phyloP scores from a whole-genome alignment of 176 grass and related monocot species.

The Typha latifolia region DNA sequence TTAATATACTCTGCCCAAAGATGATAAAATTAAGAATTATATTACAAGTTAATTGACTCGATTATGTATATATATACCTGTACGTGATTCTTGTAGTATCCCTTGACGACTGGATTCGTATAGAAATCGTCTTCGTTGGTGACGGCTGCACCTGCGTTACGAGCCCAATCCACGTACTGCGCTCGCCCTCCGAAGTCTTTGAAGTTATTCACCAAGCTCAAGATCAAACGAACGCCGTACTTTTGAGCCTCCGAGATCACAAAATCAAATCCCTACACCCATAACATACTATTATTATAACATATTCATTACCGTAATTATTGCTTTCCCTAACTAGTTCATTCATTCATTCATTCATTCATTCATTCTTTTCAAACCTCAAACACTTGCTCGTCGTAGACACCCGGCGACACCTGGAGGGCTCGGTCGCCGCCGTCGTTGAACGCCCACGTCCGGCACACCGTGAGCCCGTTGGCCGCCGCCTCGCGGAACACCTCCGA shows the following conservation, averaged over 20 bases:
- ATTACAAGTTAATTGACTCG: no score
- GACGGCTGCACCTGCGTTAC: constrained; percentile 17
- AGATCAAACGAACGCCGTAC: constrained; percentile 14
- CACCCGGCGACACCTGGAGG: constrained; percentile 30
- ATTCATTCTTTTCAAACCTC: not conserved
- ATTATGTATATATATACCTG: not conserved
- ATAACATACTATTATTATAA: not conserved
- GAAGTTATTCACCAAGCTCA: constrained; percentile 22
- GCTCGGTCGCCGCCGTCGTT: constrained; percentile 27
- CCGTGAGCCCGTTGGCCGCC: constrained; percentile 30
- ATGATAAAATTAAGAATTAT: not conserved
- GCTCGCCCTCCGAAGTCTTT: constrained; percentile 20
- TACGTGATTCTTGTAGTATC: constrained; percentile 49
- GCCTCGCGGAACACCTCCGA: constrained; percentile 36
- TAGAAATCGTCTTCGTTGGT: constrained; percentile 36
- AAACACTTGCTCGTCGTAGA: constrained; percentile 34
- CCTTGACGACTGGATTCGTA: constrained; percentile 34
- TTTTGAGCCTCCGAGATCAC: constrained; percentile 13
- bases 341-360: no score
- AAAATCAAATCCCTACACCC: constrained; percentile 18
- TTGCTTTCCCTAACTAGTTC: no score
- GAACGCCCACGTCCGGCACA: constrained; percentile 53
- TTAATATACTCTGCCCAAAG: constrained; percentile 28
- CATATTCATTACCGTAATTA: not conserved
- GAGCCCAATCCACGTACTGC: constrained; percentile 44